Conservation (phyloP, 2,329 filamentous ascomycete species). For the Teratosphaeria gauchensis region DNA sequence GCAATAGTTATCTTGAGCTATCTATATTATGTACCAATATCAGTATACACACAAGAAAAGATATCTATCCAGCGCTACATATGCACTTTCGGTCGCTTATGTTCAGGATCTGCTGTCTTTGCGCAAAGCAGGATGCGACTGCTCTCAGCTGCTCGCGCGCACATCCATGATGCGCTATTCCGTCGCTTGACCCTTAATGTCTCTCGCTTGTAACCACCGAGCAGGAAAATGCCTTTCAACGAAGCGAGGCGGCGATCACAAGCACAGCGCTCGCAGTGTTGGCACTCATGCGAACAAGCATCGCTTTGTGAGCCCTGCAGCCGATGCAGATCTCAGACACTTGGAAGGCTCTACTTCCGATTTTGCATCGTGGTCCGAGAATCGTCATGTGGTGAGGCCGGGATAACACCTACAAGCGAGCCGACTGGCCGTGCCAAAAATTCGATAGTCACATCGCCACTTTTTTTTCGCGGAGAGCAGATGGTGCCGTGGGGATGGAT, state of each 20-base stretch:
- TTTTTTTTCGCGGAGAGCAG: background rate
- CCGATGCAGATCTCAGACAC: background rate
- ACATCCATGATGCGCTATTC: background rate
- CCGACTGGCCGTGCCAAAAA: background rate
- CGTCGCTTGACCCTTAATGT: background rate
- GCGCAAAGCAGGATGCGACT: background rate
- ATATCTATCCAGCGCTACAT: background rate
- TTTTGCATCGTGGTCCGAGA: background rate
- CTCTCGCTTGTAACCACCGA: background rate
- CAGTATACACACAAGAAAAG: background rate
- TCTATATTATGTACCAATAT: background rate
- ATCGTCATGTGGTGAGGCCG: background rate
- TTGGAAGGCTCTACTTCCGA: background rate
- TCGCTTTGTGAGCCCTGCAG: background rate
- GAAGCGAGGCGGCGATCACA: background rate
- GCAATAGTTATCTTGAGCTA: background rate
- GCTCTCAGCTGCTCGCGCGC: background rate
- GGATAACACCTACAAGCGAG: background rate
- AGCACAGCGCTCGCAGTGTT: background rate
- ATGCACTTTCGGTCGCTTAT: background rate
- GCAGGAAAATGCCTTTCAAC: background rate
- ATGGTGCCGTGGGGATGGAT: background rate
- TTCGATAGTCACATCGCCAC: background rate
- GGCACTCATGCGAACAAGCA: background rate
- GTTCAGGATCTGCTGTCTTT: background rate